These are phyloP conservation scores for Gentiana macrophylla DNA, from an alignment of 257 asterid species.

Conservation along the genomic window DNA sequence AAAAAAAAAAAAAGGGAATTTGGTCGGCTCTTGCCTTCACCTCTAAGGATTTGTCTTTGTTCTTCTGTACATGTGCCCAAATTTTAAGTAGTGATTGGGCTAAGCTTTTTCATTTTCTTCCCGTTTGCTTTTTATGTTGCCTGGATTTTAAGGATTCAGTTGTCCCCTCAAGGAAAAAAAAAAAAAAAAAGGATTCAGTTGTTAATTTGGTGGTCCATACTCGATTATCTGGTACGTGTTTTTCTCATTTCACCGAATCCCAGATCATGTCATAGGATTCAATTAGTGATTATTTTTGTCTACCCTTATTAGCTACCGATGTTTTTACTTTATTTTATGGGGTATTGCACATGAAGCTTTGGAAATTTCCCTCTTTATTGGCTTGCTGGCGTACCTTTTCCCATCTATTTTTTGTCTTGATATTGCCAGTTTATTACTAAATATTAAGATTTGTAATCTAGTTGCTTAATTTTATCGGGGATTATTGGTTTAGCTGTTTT, in stretches of 20 bases:
- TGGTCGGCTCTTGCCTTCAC: constrained; percentile 1
- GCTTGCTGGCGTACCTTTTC: no score
- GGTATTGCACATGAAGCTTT: neutral
- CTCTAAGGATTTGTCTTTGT: neutral
- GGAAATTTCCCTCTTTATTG: neutral
- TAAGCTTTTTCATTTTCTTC: neutral
- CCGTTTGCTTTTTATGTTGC: neutral
- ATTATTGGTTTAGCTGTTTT: neutral
- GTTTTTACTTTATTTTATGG: neutral
- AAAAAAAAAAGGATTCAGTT: neutral
- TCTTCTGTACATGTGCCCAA: neutral
- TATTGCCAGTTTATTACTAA: no score
- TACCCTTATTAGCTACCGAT: neutral
- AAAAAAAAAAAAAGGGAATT: constrained; percentile 5
- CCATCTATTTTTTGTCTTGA: no score
- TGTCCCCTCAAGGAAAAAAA: neutral
- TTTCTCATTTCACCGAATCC: neutral
- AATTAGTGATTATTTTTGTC: neutral
- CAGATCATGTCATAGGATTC: constrained; percentile 12
- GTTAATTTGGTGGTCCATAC: constrained; percentile 4
- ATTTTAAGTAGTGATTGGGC: neutral
- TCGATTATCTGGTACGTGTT: constrained; percentile 14
- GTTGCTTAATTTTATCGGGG: neutral
- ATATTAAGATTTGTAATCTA: neutral
- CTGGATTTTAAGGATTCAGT: neutral